These are phyloP conservation scores for Rhodotorula sp. DNA, from an alignment of 1,284 basidiomycete species.

Conservation along the genomic window DNA sequence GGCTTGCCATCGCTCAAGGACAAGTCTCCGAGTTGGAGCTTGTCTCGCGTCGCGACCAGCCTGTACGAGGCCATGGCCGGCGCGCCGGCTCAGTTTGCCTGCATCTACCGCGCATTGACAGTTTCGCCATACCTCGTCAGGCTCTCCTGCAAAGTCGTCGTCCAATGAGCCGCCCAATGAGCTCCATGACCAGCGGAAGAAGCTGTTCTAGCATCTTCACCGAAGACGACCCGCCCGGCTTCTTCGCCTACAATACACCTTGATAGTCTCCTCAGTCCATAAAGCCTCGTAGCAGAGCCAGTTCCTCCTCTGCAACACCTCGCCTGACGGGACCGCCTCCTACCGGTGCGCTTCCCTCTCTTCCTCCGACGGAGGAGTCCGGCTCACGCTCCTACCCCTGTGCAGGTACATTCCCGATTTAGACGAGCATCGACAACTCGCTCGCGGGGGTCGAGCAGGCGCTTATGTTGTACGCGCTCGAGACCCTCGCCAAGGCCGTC, in stretches of 20 bases:
- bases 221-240: conserved; percentile 95
- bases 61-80: no score
- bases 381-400: neutral
- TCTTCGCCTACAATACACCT: conserved; percentile 91
- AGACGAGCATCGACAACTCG: conserved; percentile 98
- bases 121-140: no score
- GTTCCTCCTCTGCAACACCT: conserved; percentile 99
- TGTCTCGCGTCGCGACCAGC: no score
- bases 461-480: conserved; percentile 97
- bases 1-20: no score
- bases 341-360: conserved; percentile 64
- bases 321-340: conserved; percentile 98
- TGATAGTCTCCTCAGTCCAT: conserved; percentile 99
- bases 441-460: conserved; percentile 99
- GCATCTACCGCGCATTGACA: no score
- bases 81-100: no score
- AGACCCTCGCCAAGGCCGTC: conserved; percentile 85
- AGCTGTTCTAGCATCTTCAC: no score
- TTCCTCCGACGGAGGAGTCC: neutral
- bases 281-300: conserved; percentile 96
- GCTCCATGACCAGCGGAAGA: no score
- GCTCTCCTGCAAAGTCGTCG: no score
- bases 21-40: no score
- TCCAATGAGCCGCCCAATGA: no score
- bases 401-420: conserved; percentile 89